These are phyloP conservation scores for Leccinum fibrillosum DNA, from an alignment of 768 basidiomycete species.

Conservation along the genomic window DNA sequence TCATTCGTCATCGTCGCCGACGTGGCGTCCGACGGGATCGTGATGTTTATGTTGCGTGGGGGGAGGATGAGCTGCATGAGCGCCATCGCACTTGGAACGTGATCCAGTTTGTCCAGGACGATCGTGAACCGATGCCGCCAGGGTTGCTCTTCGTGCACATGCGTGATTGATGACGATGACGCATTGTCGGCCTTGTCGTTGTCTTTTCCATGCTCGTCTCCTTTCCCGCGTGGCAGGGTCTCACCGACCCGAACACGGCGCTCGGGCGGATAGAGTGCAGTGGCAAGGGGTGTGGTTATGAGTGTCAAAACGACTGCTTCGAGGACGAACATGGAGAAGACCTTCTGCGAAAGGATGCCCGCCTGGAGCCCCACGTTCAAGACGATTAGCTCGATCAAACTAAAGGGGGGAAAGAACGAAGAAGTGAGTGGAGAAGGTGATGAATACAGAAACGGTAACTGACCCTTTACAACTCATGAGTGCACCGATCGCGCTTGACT, in stretches of 20 bases:
- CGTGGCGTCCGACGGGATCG: neutral
- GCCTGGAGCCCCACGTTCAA: slow-evolving; percentile 89
- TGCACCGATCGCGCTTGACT: slow-evolving; percentile 79
- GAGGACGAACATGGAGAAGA: slow-evolving; percentile 96
- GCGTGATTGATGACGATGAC: neutral
- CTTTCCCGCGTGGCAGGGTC: slow-evolving; percentile 13
- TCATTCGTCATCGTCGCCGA: slow-evolving; percentile 9
- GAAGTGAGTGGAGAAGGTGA: neutral
- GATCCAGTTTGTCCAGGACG: slow-evolving; percentile 89
- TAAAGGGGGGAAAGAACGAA: slow-evolving; percentile 23
- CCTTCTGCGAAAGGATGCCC: slow-evolving; percentile 66
- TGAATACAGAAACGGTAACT: slow-evolving; percentile 1
- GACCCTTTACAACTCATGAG: slow-evolving; percentile 97
- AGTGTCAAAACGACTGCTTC: slow-evolving; percentile 81
- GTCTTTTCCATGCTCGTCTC: slow-evolving; percentile 30
- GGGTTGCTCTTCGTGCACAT: slow-evolving; percentile 14
- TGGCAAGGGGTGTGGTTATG: slow-evolving; percentile 78
- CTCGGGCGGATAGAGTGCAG: slow-evolving; percentile 61
- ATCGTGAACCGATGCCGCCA: slow-evolving; percentile 70
- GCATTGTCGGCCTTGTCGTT: slow-evolving; percentile 2
- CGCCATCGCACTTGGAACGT: slow-evolving; percentile 86
- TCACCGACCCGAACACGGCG: slow-evolving; percentile 45
- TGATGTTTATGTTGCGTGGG: slow-evolving; percentile 7
- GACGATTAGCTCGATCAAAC: slow-evolving; percentile 90
- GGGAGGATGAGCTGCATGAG: slow-evolving; percentile 77